Conservation (phyloP, 2,329 filamentous ascomycete genomes). For the Fusarium sp. region DNA sequence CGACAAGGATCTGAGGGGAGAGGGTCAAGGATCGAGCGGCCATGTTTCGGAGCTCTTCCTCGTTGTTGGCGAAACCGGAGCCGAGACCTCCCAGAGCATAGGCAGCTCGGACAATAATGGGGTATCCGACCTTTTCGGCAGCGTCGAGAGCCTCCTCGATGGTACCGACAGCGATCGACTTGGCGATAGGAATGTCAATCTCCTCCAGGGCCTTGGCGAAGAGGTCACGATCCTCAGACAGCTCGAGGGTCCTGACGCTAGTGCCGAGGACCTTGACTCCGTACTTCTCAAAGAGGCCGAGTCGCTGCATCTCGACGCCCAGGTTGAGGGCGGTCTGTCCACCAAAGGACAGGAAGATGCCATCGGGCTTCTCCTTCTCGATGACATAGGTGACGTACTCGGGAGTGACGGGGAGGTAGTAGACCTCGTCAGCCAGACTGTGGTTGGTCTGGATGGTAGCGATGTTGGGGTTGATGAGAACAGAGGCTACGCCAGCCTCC, state of each 20-base stretch:
- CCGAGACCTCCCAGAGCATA: constrained; percentile 97
- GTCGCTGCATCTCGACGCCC: constrained; percentile 96
- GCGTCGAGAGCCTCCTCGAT: constrained; percentile 93
- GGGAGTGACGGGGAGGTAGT: constrained; percentile 96
- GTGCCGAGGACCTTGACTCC: constrained; percentile 96
- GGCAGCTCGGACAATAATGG: constrained; percentile 96
- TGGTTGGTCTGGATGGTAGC: constrained; percentile 98
- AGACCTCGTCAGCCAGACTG: constrained; percentile 94
- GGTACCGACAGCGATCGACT: constrained; percentile 92
- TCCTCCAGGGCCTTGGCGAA: constrained; percentile 96
- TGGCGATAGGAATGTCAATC: constrained; percentile 96
- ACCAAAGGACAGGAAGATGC: constrained; percentile 96
- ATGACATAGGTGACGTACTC: constrained; percentile 99
- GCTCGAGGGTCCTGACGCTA: constrained; percentile 92
- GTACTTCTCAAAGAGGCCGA: constrained; percentile 95
- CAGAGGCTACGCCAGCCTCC: constrained; percentile 90
- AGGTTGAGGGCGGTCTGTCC: constrained; percentile 97
- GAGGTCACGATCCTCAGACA: constrained; percentile 94
- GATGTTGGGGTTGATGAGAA: constrained; percentile 98
- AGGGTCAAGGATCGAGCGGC: constrained; percentile 92
- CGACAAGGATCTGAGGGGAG: constrained; percentile 95
- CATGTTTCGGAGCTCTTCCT: constrained; percentile 93
- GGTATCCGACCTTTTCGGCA: constrained; percentile 89
- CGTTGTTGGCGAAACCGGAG: constrained; percentile 94
- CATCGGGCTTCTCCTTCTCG: constrained; percentile 94